These are phyloP conservation scores for Colletotrichum liaoningense DNA, from an alignment of 2,329 filamentous ascomycete genomes.

Conservation along the genomic window DNA sequence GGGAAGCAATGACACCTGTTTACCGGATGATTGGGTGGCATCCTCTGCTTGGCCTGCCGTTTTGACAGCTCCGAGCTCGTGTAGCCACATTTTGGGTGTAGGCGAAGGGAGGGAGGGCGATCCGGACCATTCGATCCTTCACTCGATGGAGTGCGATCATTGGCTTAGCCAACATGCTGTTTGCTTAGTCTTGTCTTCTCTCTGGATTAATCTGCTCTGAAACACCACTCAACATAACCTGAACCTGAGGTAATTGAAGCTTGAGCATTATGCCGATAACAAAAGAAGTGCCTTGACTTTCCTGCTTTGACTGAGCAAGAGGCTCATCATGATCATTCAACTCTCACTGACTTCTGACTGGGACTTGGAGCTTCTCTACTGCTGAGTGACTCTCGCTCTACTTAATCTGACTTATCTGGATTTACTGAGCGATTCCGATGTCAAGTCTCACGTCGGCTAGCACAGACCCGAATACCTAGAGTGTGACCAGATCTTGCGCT, in stretches of 20 bases:
- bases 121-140: background rate
- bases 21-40: slow-evolving; percentile 16
- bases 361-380: too few species aligned
- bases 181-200: background rate
- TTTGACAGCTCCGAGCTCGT: background rate
- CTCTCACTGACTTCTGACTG: too few species aligned
- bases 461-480: background rate
- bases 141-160: slow-evolving; percentile 3
- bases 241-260: too few species aligned
- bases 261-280: too few species aligned
- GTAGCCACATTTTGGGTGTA: background rate
- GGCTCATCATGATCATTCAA: too few species aligned
- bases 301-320: too few species aligned
- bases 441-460: too few species aligned
- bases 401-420: too few species aligned
- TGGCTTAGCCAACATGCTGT: background rate
- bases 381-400: too few species aligned
- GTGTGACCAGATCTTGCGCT: background rate
- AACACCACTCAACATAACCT: background rate
- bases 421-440: too few species aligned
- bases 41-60: background rate
- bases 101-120: background rate
- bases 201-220: background rate
- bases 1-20: slow-evolving; percentile 11
- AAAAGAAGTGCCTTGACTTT: too few species aligned